phyloP scores from a whole-genome alignment of 257 asterid genomes.

The Mentha longifolia region DNA sequence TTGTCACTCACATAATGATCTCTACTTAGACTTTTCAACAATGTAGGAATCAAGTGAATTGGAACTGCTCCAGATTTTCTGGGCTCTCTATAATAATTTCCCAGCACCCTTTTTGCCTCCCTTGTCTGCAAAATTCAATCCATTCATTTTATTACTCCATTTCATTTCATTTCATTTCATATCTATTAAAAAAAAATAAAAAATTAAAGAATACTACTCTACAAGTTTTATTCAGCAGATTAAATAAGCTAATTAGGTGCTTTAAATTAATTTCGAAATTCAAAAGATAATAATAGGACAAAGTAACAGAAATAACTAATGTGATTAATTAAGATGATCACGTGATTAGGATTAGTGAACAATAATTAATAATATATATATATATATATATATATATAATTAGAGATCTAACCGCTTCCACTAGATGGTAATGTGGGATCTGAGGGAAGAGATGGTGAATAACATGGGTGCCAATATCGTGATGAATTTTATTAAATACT shows the following conservation, averaged over 20 bases:
- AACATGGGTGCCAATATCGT: conserved; percentile 92
- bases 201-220: no score
- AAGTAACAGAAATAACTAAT: no score
- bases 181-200: no score
- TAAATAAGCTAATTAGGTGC: no score
- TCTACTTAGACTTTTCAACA: conserved; percentile 55
- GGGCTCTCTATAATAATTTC: conserved; percentile 84
- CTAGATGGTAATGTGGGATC: conserved; percentile 84
- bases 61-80: conserved; percentile 72
- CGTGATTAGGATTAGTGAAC: conserved; percentile 22
- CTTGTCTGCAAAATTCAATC: conserved; percentile 61
- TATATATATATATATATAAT: no score
- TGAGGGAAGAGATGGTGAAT: conserved; percentile 91
- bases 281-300: not conserved
- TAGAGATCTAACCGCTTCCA: conserved; percentile 64
- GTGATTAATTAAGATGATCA: conserved; percentile 4
- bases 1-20: conserved; percentile 79
- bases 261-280: not conserved
- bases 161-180: not conserved
- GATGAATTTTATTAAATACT: conserved; percentile 73
- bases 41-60: conserved; percentile 51
- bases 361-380: not conserved
- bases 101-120: conserved; percentile 67
- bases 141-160: not conserved
- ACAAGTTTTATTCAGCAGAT: not conserved